Evolutionary conservation across 371 early-diverging fungal genomes (phyloP).

Genomic region (Sporodiniella umbellata): DNA sequence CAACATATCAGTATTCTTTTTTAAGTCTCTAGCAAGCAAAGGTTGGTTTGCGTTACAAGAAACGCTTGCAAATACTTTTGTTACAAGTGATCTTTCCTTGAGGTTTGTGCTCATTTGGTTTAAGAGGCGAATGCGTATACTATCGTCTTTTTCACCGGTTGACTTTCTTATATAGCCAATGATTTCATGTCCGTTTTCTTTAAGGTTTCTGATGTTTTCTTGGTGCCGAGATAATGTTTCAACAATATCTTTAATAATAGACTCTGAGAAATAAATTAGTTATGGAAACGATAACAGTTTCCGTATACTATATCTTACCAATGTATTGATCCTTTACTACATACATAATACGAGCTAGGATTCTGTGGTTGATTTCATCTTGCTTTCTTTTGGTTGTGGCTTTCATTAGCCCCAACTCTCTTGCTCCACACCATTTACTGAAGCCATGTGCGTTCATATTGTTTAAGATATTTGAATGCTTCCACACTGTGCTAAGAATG

Average conservation of each 20-base stretch:
- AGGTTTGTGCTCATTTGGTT: slow-evolving; percentile 5
- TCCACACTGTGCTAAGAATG: slow-evolving; percentile 10
- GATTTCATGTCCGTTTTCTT: slow-evolving; percentile 7
- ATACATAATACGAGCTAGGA: slow-evolving; percentile 7
- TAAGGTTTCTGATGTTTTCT: slow-evolving; percentile 9
- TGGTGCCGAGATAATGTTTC: slow-evolving; percentile 14
- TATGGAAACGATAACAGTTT: slow-evolving; percentile 12
- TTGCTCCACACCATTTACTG: slow-evolving; percentile 3
- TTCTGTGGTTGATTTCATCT: slow-evolving; percentile 4
- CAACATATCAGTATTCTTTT: slow-evolving; percentile 1
- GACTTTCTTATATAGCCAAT: slow-evolving; percentile 8
- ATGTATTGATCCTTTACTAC: slow-evolving; percentile 14
- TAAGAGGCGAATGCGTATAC: slow-evolving; percentile 1
- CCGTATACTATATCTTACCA: slow-evolving; percentile 19
- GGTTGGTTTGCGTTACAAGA: slow-evolving; percentile 5
- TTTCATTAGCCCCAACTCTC: not conserved
- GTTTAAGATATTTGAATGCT: slow-evolving; percentile 9
- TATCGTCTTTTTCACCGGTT: slow-evolving; percentile 2
- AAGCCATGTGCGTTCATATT: slow-evolving; percentile 10
- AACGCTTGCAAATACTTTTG: slow-evolving; percentile 7
- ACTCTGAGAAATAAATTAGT: slow-evolving; percentile 13
- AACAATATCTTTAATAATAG: slow-evolving; percentile 15
- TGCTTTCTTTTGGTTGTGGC: not conserved
- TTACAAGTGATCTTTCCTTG: slow-evolving; percentile 10
- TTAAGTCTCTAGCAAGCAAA: slow-evolving; percentile 1